A percentile compares a stretch with the other conserved stretches of the same genome.
Conservation (phyloP, 495 filamentous ascomycete species). For the Podospora didyma region DNA sequence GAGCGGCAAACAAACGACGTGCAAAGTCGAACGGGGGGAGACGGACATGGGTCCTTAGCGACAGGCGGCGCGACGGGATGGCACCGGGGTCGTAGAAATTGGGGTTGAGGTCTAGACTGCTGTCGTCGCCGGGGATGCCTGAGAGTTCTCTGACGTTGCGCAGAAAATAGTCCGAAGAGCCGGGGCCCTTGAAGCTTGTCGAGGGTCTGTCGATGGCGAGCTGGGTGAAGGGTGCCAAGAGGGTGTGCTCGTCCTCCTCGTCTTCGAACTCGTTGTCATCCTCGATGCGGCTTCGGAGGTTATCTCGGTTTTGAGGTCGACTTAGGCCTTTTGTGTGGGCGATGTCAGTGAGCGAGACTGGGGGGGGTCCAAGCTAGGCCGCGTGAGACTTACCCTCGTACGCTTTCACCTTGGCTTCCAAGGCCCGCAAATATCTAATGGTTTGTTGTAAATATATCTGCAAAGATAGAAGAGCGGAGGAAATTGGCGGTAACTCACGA, state of each 20-base stretch:
- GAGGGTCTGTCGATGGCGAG: conserved; percentile 15
- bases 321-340: background rate
- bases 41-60: conserved; percentile 9
- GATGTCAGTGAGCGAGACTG: no score
- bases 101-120: conserved; percentile 13
- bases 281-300: background rate
- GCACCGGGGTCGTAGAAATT: conserved; percentile 19
- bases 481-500: conserved; percentile 7
- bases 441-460: no score
- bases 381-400: conserved; percentile 11
- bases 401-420: conserved; percentile 18
- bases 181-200: conserved; percentile 20
- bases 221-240: conserved; percentile 21
- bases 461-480: background rate
- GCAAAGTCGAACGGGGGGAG: conserved; percentile 43
- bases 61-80: conserved; percentile 15
- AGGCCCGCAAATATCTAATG: conserved; percentile 14
- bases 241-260: conserved; percentile 16
- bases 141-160: conserved; percentile 18
- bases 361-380: no score
- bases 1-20: conserved; percentile 43
- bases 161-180: conserved; percentile 18
- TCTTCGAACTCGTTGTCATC: conserved; percentile 19
- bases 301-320: background rate
- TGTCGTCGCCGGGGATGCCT: conserved; percentile 13